Percentiles rank a stretch among this genome's conserved stretches.
Conservation (phyloP, 768 basidiomycete species). For the Podaxis carcinomalis region DNA sequence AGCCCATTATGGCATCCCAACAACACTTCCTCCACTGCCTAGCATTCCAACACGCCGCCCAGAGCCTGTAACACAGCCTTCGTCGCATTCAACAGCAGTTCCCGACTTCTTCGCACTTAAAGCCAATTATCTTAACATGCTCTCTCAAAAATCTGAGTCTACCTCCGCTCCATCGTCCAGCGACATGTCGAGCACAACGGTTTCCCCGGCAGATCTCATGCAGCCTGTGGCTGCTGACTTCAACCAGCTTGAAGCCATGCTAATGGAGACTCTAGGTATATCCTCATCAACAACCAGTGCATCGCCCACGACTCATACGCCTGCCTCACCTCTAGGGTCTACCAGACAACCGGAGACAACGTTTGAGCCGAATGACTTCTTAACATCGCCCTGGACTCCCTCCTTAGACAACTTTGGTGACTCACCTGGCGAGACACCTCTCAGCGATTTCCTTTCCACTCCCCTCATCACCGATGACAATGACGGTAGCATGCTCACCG, state of each 20-base stretch:
- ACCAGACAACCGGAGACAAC: constrained; percentile 21
- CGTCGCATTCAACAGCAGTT: constrained; percentile 25
- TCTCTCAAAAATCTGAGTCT: constrained; percentile 45
- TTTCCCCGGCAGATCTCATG: constrained; percentile 18
- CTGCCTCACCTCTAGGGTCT: constrained; percentile 8
- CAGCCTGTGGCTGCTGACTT: constrained; percentile 22
- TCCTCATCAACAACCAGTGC: constrained; percentile 1
- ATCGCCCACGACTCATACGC: constrained; percentile 17
- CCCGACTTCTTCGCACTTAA: constrained; percentile 48
- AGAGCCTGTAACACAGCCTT: constrained; percentile 32
- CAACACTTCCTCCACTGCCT: constrained; percentile 64
- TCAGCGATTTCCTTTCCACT: constrained; percentile 32
- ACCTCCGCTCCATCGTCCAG: constrained; percentile 27
- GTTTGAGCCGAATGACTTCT: constrained; percentile 23
- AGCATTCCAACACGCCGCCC: constrained; percentile 50
- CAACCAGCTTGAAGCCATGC: constrained; percentile 13
- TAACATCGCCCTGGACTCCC: constrained; percentile 27
- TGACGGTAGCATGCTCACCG: constrained; percentile 20
- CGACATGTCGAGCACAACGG: constrained; percentile 22
- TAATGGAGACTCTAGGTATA: constrained; percentile 17
- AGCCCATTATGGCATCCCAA: constrained; percentile 77
- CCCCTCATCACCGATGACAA: constrained; percentile 25
- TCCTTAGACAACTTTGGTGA: constrained; percentile 22
- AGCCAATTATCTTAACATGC: constrained; percentile 67
- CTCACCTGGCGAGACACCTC: constrained; percentile 32